These are phyloP conservation scores for Haplosporangium gracile DNA, from an alignment of 192 early-diverging fungal genomes.

Conservation along the genomic window DNA sequence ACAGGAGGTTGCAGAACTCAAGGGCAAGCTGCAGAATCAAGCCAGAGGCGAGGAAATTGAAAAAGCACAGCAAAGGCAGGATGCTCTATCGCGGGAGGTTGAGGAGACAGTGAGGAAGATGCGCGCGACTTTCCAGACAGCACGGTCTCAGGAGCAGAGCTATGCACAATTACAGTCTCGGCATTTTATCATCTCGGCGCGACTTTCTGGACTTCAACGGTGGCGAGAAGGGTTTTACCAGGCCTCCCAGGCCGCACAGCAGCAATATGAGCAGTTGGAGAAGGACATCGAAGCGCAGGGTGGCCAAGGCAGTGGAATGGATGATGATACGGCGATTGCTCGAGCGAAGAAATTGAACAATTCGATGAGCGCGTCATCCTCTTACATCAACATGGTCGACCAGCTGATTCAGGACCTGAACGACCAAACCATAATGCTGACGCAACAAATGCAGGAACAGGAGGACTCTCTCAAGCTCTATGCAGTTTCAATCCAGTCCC, in stretches of 20 bases:
- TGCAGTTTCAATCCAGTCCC: constrained; percentile 39
- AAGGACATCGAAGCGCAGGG: not conserved
- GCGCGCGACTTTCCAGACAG: constrained; percentile 43
- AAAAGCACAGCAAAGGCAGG: constrained; percentile 32
- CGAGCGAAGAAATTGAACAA: constrained; percentile 18
- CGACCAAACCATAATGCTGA: constrained; percentile 3
- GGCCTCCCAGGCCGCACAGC: constrained; percentile 21
- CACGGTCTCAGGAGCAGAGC: constrained; percentile 28
- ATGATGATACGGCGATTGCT: not conserved
- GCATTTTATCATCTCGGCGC: constrained; percentile 29
- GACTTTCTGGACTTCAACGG: constrained; percentile 24
- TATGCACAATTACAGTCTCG: constrained; percentile 44
- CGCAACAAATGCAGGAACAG: constrained; percentile 39
- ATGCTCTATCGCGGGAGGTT: constrained; percentile 14
- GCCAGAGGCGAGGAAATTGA: constrained; percentile 28
- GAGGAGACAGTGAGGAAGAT: constrained; percentile 44
- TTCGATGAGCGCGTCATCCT: constrained; percentile 31
- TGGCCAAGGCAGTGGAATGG: not conserved
- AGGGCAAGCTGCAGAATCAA: constrained; percentile 51
- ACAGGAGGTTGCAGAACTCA: constrained; percentile 69
- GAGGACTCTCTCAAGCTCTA: constrained; percentile 43
- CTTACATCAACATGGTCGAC: constrained; percentile 45
- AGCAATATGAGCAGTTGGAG: constrained; percentile 25
- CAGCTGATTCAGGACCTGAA: constrained; percentile 27
- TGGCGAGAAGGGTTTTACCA: constrained; percentile 37